These are phyloP conservation scores for Rutstroemia sp. DNA, from an alignment of 2,329 filamentous ascomycete genomes.

Conservation along the genomic window DNA sequence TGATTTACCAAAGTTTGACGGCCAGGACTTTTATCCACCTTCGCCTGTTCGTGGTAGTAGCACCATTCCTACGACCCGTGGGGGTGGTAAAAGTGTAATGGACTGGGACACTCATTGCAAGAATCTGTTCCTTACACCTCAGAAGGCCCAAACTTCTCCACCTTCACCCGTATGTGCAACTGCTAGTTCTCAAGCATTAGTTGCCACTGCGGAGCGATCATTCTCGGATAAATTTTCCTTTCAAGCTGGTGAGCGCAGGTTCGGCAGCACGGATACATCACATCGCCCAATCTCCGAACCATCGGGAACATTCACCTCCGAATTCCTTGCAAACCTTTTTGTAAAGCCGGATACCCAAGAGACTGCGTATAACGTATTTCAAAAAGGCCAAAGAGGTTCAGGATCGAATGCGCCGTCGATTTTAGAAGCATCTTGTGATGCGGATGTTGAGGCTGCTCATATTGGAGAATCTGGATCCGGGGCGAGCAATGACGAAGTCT, in stretches of 20 bases:
- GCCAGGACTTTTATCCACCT: constrained; percentile 55
- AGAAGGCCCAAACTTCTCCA: background rate
- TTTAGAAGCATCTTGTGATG: background rate
- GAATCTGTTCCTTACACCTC: background rate
- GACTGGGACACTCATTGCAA: background rate
- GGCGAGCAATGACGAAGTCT: background rate
- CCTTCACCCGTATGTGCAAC: background rate
- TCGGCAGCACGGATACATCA: background rate
- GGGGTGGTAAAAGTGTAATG: background rate
- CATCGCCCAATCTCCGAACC: background rate
- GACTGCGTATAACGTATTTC: background rate
- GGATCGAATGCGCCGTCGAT: too few relatives aligned
- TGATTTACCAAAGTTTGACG: constrained; percentile 56
- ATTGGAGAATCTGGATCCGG: background rate
- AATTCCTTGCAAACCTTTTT: background rate
- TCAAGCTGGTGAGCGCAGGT: background rate
- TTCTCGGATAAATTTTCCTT: background rate
- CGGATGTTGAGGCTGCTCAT: background rate
- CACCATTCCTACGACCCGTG: background rate
- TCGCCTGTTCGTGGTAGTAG: constrained; percentile 40
- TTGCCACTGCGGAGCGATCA: background rate
- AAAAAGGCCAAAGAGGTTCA: background rate
- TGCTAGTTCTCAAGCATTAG: background rate
- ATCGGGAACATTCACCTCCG: too few relatives aligned
- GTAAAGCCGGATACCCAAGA: background rate